Percentiles rank a stretch among this genome's conserved stretches.
Evolutionary conservation across 148 eudicot species (phyloP).

Genomic region (Silene uniflora): DNA sequence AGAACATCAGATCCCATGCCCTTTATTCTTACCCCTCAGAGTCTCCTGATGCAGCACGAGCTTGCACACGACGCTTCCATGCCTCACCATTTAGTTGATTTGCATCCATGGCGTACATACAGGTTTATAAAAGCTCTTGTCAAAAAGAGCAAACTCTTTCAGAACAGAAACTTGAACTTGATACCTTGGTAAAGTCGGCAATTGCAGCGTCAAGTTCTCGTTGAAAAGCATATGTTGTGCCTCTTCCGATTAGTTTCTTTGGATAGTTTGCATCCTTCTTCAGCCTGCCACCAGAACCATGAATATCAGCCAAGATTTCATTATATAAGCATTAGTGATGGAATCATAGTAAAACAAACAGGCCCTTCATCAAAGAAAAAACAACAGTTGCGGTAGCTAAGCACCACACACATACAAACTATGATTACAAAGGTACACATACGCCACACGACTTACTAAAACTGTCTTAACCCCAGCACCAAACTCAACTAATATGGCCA

Average conservation of each 20-base stretch:
- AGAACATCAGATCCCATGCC: background rate
- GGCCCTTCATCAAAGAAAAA: no score
- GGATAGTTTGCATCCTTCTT: slow-evolving; percentile 87
- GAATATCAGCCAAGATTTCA: background rate
- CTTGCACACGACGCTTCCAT: slow-evolving; percentile 98
- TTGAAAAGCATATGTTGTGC: no score
- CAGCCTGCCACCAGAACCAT: slow-evolving; percentile 48
- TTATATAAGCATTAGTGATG: no score
- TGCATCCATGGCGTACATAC: slow-evolving; percentile 62
- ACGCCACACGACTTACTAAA: no score
- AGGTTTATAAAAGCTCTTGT: slow-evolving; percentile 12
- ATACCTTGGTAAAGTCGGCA: slow-evolving; percentile 89
- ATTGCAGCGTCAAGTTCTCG: no score
- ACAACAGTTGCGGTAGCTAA: no score
- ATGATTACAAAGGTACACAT: no score
- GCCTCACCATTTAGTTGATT: slow-evolving; percentile 94
- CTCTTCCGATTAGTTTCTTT: slow-evolving; percentile 89
- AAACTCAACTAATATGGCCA: no score
- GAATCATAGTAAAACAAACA: no score
- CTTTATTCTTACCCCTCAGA: slow-evolving; percentile 60
- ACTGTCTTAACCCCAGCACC: no score
- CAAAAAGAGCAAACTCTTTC: background rate
- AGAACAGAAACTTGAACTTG: slow-evolving; percentile 10
- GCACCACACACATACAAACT: no score
- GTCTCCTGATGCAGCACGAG: no score